Percentiles rank a stretch among this genome's conserved stretches.
Evolutionary conservation across 495 filamentous ascomycete genomes (phyloP).

Genomic region (Parathielavia appendiculata): DNA sequence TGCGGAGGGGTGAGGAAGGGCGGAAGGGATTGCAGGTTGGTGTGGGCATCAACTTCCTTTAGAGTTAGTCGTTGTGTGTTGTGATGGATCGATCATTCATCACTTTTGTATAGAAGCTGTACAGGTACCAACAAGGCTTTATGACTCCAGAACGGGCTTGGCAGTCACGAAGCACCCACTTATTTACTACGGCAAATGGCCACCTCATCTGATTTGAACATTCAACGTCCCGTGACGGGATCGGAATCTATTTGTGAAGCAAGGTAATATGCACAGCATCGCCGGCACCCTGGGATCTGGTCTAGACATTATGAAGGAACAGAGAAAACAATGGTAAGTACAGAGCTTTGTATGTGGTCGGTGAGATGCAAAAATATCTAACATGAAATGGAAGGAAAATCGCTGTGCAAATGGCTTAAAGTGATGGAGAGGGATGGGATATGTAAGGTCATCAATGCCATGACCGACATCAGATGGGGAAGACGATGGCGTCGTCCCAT

Average conservation of each 20-base stretch:
- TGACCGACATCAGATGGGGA: conserved; percentile 4
- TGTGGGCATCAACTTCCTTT: conserved; percentile 90
- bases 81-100: not conserved
- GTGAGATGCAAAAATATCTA: not conserved
- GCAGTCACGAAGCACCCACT: no score
- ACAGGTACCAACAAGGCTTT: not conserved
- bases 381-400: not conserved
- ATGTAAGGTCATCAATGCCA: not conserved
- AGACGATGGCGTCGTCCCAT: not conserved
- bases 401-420: not conserved
- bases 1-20: conserved; percentile 73
- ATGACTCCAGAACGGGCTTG: not conserved
- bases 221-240: not conserved
- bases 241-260: not conserved
- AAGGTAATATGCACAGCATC: not conserved
- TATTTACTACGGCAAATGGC: no score
- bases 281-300: not conserved
- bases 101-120: not conserved
- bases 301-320: conserved; percentile 13
- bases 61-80: conserved; percentile 21
- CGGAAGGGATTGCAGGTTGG: conserved; percentile 91
- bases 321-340: not conserved
- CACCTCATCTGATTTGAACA: no score
- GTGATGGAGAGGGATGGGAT: not conserved
- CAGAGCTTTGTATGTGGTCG: not conserved